A percentile compares a stretch with the other conserved stretches of the same genome.
phyloP scores from a whole-genome alignment of 805 yeast species.

The Myxozyma udenii region DNA sequence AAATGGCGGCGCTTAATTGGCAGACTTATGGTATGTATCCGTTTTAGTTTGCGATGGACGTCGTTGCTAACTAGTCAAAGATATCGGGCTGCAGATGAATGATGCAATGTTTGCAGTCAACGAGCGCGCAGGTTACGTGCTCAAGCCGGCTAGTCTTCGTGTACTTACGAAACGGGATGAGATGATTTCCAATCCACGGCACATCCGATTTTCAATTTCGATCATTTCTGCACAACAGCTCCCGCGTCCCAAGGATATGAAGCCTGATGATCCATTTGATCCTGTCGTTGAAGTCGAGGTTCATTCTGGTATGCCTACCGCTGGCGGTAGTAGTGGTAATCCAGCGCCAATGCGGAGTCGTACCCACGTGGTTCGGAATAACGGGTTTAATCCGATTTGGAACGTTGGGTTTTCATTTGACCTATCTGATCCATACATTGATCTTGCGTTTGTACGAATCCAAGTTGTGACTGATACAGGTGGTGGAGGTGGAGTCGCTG shows the following conservation, averaged over 20 bases:
- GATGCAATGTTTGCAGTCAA: conserved; percentile 71
- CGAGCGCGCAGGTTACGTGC: conserved; percentile 65
- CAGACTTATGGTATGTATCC: conserved; percentile 13
- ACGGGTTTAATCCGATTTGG: conserved; percentile 91
- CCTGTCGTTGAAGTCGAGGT: conserved; percentile 65
- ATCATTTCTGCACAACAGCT: conserved; percentile 82
- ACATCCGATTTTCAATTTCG: conserved; percentile 6
- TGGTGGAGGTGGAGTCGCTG: too few species aligned
- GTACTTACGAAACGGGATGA: background rate
- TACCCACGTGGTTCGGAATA: conserved; percentile 48
- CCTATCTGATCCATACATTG: conserved; percentile 35
- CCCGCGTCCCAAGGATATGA: conserved; percentile 62
- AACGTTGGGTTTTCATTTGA: conserved; percentile 51
- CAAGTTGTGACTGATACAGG: conserved; percentile 37
- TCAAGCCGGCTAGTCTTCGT: conserved; percentile 60
- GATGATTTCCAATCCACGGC: background rate
- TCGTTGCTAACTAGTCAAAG: background rate
- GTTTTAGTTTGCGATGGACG: background rate
- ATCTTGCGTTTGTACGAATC: conserved; percentile 40
- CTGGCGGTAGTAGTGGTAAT: too few species aligned
- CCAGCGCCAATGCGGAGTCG: conserved; percentile 10
- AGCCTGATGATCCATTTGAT: conserved; percentile 47
- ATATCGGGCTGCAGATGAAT: conserved; percentile 82
- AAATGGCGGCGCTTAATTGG: conserved; percentile 81
- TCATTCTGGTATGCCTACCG: conserved; percentile 10